Evolutionary conservation across 306 rosid genomes (phyloP).

Genomic region (Ochetophila trinervis): DNA sequence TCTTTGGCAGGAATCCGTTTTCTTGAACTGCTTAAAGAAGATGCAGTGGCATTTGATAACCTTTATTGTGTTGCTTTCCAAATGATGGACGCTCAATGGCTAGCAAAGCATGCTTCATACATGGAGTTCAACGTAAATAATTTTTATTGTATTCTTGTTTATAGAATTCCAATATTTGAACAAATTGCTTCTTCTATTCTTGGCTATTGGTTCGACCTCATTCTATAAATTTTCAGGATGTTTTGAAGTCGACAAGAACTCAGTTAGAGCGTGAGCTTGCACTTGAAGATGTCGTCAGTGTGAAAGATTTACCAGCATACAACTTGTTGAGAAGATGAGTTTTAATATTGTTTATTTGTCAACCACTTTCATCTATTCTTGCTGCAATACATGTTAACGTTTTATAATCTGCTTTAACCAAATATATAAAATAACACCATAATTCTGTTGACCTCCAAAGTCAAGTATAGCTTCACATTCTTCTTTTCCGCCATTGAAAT

Average conservation of each 20-base stretch:
- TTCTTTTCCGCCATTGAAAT: no score
- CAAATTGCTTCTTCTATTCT: background rate
- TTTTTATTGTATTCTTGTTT: background rate
- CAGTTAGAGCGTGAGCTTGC: constrained; percentile 96
- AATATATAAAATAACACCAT: no score
- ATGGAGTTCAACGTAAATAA: constrained; percentile 84
- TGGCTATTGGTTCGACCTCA: no score
- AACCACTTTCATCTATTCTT: background rate
- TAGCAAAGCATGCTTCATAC: constrained; percentile 84
- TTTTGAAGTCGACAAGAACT: constrained; percentile 71
- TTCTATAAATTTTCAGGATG: constrained; percentile 47
- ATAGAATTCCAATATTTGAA: no score
- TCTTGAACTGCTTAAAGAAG: constrained; percentile 58
- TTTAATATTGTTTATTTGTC: constrained; percentile 1
- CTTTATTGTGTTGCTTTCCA: constrained; percentile 77
- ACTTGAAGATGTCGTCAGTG: constrained; percentile 67
- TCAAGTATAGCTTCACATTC: no score
- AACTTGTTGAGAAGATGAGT: constrained; percentile 60
- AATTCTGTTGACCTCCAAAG: no score
- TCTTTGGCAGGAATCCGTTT: constrained; percentile 62
- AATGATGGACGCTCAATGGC: constrained; percentile 99
- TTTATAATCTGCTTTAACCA: background rate
- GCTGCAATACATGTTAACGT: background rate
- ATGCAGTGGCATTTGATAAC: constrained; percentile 85
- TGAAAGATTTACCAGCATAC: constrained; percentile 81